Conservation (phyloP, 2,329 filamentous ascomycete genomes). For the Hypoxylon sp. region DNA sequence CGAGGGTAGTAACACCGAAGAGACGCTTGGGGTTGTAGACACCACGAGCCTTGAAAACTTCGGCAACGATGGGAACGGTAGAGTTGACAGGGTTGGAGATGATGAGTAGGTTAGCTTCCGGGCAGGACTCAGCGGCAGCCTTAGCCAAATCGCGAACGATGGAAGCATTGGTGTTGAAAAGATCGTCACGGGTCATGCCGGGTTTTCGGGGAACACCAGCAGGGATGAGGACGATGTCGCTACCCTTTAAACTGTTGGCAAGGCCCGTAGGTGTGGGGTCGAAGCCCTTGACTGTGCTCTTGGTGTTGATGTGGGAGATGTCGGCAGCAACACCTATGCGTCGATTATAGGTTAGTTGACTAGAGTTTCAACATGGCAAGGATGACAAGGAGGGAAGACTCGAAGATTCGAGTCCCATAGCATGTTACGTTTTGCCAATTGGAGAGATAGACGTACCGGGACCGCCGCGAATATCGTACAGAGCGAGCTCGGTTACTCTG, state of each 20-base stretch:
- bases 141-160: slow-evolving; percentile 99
- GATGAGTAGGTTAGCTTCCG: slow-evolving; percentile 95
- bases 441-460: slow-evolving; percentile 76
- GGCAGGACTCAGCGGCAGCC: slow-evolving; percentile 88
- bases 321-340: slow-evolving; percentile 92
- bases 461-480: slow-evolving; percentile 96
- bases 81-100: slow-evolving; percentile 99
- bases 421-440: slow-evolving; percentile 4
- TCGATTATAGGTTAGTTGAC: slow-evolving; percentile 33
- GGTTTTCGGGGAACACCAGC: slow-evolving; percentile 99
- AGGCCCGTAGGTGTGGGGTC: slow-evolving; percentile 83
- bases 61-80: slow-evolving; percentile 96
- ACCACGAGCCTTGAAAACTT: slow-evolving; percentile 94
- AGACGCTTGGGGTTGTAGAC: slow-evolving; percentile 99
- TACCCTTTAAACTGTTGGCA: slow-evolving; percentile 82
- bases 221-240: slow-evolving; percentile 96
- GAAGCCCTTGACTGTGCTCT: slow-evolving; percentile 93
- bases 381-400: slow-evolving; percentile 12
- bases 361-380: slow-evolving; percentile 19
- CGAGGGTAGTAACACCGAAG: slow-evolving; percentile 99
- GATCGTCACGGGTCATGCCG: slow-evolving; percentile 99
- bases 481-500: slow-evolving; percentile 90
- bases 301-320: slow-evolving; percentile 99
- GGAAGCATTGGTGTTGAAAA: slow-evolving; percentile 99
- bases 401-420: background rate